These are phyloP conservation scores for Phytophthora ramorum DNA, from an alignment of 352 stramenopile genomes.

Conservation along the genomic window DNA sequence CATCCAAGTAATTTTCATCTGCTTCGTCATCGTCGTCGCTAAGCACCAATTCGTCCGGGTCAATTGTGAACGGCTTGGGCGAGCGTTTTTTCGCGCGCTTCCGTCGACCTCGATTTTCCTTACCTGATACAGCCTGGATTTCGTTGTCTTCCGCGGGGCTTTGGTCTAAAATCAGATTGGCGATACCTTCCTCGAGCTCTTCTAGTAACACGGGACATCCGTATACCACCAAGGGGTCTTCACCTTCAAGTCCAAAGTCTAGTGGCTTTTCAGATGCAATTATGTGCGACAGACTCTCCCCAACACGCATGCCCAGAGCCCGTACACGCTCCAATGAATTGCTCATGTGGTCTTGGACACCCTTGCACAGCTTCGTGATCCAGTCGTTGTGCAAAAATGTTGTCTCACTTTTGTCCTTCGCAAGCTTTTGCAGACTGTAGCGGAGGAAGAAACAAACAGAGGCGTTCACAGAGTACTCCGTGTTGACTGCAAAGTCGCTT, in stretches of 20 bases:
- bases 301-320: slow-evolving; percentile 71
- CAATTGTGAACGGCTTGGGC: slow-evolving; percentile 42
- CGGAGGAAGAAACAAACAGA: slow-evolving; percentile 76
- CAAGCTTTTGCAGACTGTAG: slow-evolving; percentile 53
- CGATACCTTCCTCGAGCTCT: slow-evolving; percentile 29
- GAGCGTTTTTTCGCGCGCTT: slow-evolving; percentile 19
- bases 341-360: slow-evolving; percentile 76
- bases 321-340: slow-evolving; percentile 68
- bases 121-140: not conserved
- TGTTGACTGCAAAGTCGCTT: slow-evolving; percentile 51
- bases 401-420: slow-evolving; percentile 9
- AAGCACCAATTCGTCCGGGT: slow-evolving; percentile 68
- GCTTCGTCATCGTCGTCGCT: slow-evolving; percentile 50
- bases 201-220: slow-evolving; percentile 31
- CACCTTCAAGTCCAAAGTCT: slow-evolving; percentile 58
- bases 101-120: slow-evolving; percentile 10
- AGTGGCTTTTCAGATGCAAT: slow-evolving; percentile 68
- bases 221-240: slow-evolving; percentile 52
- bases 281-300: slow-evolving; percentile 66
- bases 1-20: slow-evolving; percentile 15
- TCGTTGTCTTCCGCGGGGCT: slow-evolving; percentile 4
- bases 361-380: slow-evolving; percentile 73
- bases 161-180: slow-evolving; percentile 18
- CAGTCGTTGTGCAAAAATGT: slow-evolving; percentile 54
- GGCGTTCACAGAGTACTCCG: slow-evolving; percentile 61